These are phyloP conservation scores for Bathelium albidoporum DNA, from an alignment of 495 filamentous ascomycete species.

Conservation along the genomic window DNA sequence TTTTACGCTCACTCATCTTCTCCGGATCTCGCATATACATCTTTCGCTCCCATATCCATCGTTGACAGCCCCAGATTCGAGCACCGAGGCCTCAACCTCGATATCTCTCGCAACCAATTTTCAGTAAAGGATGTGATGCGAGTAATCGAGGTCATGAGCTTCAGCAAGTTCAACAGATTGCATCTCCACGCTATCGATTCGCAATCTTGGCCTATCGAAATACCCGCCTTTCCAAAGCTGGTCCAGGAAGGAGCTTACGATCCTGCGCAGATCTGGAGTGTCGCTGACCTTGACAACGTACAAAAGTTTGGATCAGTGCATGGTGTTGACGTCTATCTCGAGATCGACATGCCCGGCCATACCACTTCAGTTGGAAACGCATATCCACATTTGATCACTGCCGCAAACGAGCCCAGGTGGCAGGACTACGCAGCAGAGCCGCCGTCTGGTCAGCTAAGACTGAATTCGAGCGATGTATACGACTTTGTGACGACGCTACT, in stretches of 20 bases:
- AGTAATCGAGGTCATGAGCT: slow-evolving; percentile 59
- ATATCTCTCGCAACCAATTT: slow-evolving; percentile 56
- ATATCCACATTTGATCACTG: slow-evolving; percentile 65
- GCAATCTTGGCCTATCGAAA: slow-evolving; percentile 74
- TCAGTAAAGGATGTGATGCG: slow-evolving; percentile 47
- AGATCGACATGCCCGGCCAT: slow-evolving; percentile 78
- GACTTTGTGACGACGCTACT: slow-evolving; percentile 60
- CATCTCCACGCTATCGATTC: slow-evolving; percentile 74
- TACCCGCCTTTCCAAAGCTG: slow-evolving; percentile 60
- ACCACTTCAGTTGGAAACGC: slow-evolving; percentile 52
- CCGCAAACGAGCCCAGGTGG: slow-evolving; percentile 59
- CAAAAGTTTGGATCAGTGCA: slow-evolving; percentile 55
- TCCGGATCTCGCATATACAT: slow-evolving; percentile 47
- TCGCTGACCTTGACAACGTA: slow-evolving; percentile 48
- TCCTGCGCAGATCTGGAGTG: slow-evolving; percentile 49
- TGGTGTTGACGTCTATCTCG: slow-evolving; percentile 63
- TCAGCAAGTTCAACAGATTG: slow-evolving; percentile 69
- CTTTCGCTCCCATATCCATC: slow-evolving; percentile 54
- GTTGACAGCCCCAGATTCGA: slow-evolving; percentile 54
- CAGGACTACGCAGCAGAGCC: slow-evolving; percentile 58
- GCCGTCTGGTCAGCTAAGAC: slow-evolving; percentile 62
- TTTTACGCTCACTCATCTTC: slow-evolving; percentile 56
- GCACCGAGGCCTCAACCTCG: slow-evolving; percentile 67
- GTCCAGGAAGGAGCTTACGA: slow-evolving; percentile 59
- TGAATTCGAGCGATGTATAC: slow-evolving; percentile 57